These are phyloP conservation scores for Lentinula raphanica DNA, from an alignment of 768 basidiomycete genomes.

Conservation along the genomic window DNA sequence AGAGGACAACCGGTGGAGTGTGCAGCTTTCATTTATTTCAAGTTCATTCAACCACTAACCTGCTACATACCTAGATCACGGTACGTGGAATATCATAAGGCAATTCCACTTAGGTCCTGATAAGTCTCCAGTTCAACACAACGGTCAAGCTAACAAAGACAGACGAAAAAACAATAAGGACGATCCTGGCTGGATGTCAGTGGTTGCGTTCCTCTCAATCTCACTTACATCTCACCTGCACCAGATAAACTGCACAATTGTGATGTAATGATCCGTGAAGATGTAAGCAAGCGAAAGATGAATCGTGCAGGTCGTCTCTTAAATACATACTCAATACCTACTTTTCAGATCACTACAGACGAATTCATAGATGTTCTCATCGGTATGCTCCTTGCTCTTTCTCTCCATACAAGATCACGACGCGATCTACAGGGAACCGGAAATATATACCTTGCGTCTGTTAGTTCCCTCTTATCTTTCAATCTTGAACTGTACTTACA, in stretches of 20 bases:
- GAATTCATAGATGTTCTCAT: slow-evolving; percentile 99
- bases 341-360: slow-evolving; percentile 80
- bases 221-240: neutral
- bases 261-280: slow-evolving; percentile 98
- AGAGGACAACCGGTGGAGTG: slow-evolving; percentile 88
- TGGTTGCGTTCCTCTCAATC: slow-evolving; percentile 8
- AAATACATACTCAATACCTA: slow-evolving; percentile 2
- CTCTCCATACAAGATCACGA: neutral
- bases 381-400: slow-evolving; percentile 37
- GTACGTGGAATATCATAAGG: slow-evolving; percentile 27
- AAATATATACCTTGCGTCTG: slow-evolving; percentile 95
- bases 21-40: slow-evolving; percentile 20
- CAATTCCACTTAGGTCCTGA: no score
- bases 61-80: slow-evolving; percentile 54
- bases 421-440: slow-evolving; percentile 58
- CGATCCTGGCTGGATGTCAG: slow-evolving; percentile 85
- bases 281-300: slow-evolving; percentile 50
- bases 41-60: neutral
- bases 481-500: slow-evolving; percentile 2
- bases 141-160: slow-evolving; percentile 94
- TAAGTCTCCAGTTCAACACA: slow-evolving; percentile 56
- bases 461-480: slow-evolving; percentile 27
- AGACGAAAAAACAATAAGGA: slow-evolving; percentile 91
- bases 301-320: neutral
- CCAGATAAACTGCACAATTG: slow-evolving; percentile 88